phyloP scores from a whole-genome alignment of 352 stramenopile genomes.

The Globisporangium yorkense region DNA sequence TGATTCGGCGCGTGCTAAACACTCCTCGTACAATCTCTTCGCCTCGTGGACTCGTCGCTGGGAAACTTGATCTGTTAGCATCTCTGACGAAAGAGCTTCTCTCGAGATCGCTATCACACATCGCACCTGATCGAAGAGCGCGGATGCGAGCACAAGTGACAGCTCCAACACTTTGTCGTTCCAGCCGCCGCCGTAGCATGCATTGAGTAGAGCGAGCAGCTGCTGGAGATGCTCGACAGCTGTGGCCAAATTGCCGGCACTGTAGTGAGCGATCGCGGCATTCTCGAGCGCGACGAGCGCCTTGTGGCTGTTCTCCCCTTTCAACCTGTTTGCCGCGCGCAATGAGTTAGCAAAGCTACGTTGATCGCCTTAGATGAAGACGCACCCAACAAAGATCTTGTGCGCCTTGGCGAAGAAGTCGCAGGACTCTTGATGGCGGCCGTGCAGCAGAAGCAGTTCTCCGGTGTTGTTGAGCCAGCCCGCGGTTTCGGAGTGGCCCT shows the following conservation, averaged over 20 bases:
- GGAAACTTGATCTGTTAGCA: not conserved
- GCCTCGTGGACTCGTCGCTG: slow-evolving; percentile 42
- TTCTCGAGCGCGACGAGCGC: slow-evolving; percentile 40
- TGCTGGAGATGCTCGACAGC: slow-evolving; percentile 26
- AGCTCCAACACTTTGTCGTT: slow-evolving; percentile 47
- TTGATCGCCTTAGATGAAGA: not conserved
- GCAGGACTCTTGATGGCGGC: slow-evolving; percentile 23
- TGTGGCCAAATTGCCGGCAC: slow-evolving; percentile 2
- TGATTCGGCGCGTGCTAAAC: slow-evolving; percentile 20
- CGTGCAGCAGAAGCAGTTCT: slow-evolving; percentile 27
- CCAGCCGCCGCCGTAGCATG: slow-evolving; percentile 37
- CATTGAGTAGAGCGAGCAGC: slow-evolving; percentile 20
- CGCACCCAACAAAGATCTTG: slow-evolving; percentile 22
- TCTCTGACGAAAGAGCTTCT: too few relatives aligned
- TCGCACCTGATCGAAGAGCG: slow-evolving; percentile 40
- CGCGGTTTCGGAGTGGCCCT: slow-evolving; percentile 28
- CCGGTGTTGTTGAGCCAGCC: slow-evolving; percentile 38
- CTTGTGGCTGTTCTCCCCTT: slow-evolving; percentile 28
- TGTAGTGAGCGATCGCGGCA: slow-evolving; percentile 27
- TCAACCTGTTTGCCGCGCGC: slow-evolving; percentile 15
- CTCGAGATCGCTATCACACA: not conserved
- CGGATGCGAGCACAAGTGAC: slow-evolving; percentile 21
- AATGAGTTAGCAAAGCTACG: not conserved
- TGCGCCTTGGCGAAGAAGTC: slow-evolving; percentile 32
- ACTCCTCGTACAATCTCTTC: slow-evolving; percentile 26